A percentile compares a stretch with the other conserved stretches of the same genome.
Conservation (phyloP, 345 rosid genomes). For the Erodium maritimum region DNA sequence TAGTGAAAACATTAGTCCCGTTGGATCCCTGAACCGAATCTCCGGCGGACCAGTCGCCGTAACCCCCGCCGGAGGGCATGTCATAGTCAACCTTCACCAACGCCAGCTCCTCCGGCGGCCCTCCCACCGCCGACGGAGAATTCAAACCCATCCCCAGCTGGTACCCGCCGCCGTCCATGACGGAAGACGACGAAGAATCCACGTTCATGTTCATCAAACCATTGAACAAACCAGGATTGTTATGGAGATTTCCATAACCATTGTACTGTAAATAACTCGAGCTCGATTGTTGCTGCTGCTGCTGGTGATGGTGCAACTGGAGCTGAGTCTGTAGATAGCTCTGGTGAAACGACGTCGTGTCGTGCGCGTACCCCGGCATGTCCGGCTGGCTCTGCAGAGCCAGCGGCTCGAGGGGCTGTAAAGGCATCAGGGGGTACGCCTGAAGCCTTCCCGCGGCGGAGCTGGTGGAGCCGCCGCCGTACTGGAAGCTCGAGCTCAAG, state of each 20-base stretch:
- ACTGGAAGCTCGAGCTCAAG: slow-evolving; percentile 54
- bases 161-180: slow-evolving; percentile 22
- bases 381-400: slow-evolving; percentile 59
- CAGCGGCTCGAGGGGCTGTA: slow-evolving; percentile 47
- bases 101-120: slow-evolving; percentile 42
- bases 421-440: slow-evolving; percentile 48
- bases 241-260: slow-evolving; percentile 36
- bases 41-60: slow-evolving; percentile 49
- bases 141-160: slow-evolving; percentile 43
- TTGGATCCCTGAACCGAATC: slow-evolving; percentile 70
- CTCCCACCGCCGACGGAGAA: slow-evolving; percentile 26
- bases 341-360: slow-evolving; percentile 45
- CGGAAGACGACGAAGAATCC: slow-evolving; percentile 24
- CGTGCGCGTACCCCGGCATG: slow-evolving; percentile 40
- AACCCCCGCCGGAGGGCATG: slow-evolving; percentile 48
- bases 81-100: slow-evolving; percentile 86
- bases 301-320: slow-evolving; percentile 50
- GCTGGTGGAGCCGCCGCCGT: slow-evolving; percentile 46
- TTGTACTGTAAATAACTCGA: slow-evolving; percentile 38
- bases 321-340: slow-evolving; percentile 70
- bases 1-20: slow-evolving; percentile 57
- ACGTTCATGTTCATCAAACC: slow-evolving; percentile 51
- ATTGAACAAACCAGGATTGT: slow-evolving; percentile 55
- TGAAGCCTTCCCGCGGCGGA: slow-evolving; percentile 25
- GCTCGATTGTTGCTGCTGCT: slow-evolving; percentile 25